Conservation (phyloP, 208 protist species). For the Leishmania tropica region DNA sequence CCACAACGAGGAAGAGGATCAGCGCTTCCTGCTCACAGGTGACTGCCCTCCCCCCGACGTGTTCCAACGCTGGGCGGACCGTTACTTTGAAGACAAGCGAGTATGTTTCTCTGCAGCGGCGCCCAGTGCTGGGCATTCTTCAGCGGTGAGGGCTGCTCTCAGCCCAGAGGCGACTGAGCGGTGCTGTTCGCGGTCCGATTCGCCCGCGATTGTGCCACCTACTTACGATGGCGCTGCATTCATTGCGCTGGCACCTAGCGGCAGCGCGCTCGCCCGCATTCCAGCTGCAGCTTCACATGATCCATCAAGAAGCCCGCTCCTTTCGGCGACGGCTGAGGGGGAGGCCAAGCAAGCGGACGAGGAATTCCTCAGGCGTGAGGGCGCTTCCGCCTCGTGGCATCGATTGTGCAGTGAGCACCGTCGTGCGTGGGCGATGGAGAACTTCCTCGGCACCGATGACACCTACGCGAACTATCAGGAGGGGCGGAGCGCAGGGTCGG, state of each 20-base stretch:
- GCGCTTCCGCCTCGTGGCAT: conserved; percentile 5
- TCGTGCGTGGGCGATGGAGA: conserved; percentile 7
- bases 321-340: background rate
- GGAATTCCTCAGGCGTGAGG: background rate
- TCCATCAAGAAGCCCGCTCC: background rate
- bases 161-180: background rate
- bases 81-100: conserved; percentile 11
- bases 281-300: background rate
- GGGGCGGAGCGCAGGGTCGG: background rate
- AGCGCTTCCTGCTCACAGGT: conserved; percentile 30
- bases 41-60: conserved; percentile 28
- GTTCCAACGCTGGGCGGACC: conserved; percentile 31
- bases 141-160: background rate
- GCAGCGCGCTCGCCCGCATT: background rate
- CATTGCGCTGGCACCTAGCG: background rate
- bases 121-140: background rate
- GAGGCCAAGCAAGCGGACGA: background rate
- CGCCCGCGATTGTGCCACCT: background rate
- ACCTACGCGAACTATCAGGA: background rate
- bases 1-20: conserved; percentile 26
- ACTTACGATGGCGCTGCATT: background rate
- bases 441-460: background rate
- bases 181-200: background rate
- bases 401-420: conserved; percentile 19
- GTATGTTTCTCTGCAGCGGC: background rate